Evolutionary conservation across 768 basidiomycete species (phyloP).

Genomic region (Suillus placidus): DNA sequence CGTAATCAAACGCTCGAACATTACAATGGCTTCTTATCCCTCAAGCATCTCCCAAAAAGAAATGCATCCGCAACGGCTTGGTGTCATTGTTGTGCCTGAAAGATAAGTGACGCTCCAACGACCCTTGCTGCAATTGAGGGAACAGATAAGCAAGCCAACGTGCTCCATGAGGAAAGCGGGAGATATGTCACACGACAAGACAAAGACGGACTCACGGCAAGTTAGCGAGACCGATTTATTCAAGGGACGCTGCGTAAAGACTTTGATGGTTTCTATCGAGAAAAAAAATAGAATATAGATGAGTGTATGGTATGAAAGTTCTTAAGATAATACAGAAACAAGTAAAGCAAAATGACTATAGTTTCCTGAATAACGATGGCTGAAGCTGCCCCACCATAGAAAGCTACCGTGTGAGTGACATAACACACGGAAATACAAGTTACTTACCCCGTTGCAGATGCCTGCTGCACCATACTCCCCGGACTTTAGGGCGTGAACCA

Average conservation of each 20-base stretch:
- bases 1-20: conserved; percentile 2
- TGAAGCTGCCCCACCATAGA: conserved; percentile 88
- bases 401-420: conserved; percentile 19
- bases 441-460: conserved; percentile 93
- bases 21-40: conserved; percentile 15
- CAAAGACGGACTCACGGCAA: conserved; percentile 1
- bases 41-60: conserved; percentile 6
- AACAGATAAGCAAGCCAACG: conserved; percentile 23
- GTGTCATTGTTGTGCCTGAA: conserved; percentile 5
- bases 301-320: conserved; percentile 22
- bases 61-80: conserved; percentile 13
- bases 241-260: conserved; percentile 6
- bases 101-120: conserved; percentile 13
- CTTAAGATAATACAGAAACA: conserved; percentile 18
- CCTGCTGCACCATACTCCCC: conserved; percentile 96
- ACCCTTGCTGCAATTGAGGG: not conserved
- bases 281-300: conserved; percentile 5
- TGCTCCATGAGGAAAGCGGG: conserved; percentile 12
- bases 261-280: conserved; percentile 13
- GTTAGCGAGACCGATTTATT: conserved; percentile 1
- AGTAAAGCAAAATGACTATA: conserved; percentile 47
- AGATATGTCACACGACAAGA: conserved; percentile 2
- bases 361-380: conserved; percentile 85
- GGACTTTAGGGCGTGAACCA: conserved; percentile 86
- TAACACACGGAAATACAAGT: conserved; percentile 6